phyloP scores from a whole-genome alignment of 176 grass and related monocot species.

The Saccharum officinarum region DNA sequence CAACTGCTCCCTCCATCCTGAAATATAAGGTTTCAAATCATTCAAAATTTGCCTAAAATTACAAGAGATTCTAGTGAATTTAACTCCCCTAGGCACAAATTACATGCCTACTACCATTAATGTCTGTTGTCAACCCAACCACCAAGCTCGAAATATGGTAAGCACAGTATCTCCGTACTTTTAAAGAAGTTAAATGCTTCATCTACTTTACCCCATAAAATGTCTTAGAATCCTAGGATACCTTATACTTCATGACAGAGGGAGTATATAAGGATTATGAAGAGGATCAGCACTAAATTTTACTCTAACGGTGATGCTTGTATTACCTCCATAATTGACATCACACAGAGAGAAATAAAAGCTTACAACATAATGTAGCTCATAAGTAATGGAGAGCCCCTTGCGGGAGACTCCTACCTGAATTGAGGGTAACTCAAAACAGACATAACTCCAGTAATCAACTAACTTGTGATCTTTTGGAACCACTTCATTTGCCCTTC shows the following conservation, averaged over 20 bases:
- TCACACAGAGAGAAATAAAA: background rate
- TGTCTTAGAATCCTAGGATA: background rate
- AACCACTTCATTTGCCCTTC: constrained; percentile 49
- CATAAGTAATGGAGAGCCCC: background rate
- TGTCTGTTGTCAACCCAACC: background rate
- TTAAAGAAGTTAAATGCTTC: background rate
- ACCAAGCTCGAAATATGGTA: background rate
- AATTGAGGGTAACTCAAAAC: constrained; percentile 19
- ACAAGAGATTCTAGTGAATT: background rate
- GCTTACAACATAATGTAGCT: constrained; percentile 1
- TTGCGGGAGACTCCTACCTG: constrained; percentile 23
- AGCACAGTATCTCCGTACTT: background rate
- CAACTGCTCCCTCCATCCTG: background rate
- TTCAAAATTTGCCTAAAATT: background rate
- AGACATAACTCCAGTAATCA: constrained; percentile 69
- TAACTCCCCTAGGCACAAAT: background rate
- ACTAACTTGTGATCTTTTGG: constrained; percentile 75
- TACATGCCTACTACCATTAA: background rate
- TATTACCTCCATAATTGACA: background rate
- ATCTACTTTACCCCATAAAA: background rate
- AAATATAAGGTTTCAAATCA: background rate
- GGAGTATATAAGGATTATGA: background rate
- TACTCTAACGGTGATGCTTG: background rate
- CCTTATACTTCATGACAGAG: background rate
- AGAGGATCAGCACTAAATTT: background rate